These are phyloP conservation scores for Apium graveolens DNA, from an alignment of 129 eudicot genomes.

Conservation along the genomic window DNA sequence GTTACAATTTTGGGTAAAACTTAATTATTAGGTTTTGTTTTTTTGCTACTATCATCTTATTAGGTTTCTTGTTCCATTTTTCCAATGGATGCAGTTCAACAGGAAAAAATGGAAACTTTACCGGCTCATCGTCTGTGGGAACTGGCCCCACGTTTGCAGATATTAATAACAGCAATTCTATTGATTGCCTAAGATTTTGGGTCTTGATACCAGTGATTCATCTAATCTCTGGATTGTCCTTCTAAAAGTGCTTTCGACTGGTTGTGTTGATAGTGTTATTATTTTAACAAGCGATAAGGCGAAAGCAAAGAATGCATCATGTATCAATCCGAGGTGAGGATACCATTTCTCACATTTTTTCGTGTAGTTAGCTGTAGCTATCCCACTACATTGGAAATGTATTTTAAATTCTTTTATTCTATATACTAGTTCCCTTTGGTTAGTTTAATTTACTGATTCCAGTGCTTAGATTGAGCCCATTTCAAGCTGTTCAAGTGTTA, in stretches of 20 bases:
- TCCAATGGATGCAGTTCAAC: slow-evolving; percentile 23
- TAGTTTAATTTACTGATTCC: neutral
- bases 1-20: neutral
- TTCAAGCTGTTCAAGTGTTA: neutral
- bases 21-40: too few species aligned
- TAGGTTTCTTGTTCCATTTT: neutral
- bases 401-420: neutral
- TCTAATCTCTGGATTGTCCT: neutral
- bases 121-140: neutral
- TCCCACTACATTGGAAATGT: neutral
- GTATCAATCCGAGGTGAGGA: neutral
- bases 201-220: neutral
- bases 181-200: neutral
- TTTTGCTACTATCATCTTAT: too few species aligned
- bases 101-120: slow-evolving; percentile 19
- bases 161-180: slow-evolving; percentile 12
- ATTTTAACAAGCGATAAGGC: neutral
- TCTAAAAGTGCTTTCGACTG: neutral
- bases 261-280: neutral
- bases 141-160: slow-evolving; percentile 8
- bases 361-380: neutral
- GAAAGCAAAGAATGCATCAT: neutral
- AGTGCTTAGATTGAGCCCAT: neutral
- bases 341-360: neutral
- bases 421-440: neutral